Conservation (phyloP, 306 rosid species). For the Quercus bicolor region DNA sequence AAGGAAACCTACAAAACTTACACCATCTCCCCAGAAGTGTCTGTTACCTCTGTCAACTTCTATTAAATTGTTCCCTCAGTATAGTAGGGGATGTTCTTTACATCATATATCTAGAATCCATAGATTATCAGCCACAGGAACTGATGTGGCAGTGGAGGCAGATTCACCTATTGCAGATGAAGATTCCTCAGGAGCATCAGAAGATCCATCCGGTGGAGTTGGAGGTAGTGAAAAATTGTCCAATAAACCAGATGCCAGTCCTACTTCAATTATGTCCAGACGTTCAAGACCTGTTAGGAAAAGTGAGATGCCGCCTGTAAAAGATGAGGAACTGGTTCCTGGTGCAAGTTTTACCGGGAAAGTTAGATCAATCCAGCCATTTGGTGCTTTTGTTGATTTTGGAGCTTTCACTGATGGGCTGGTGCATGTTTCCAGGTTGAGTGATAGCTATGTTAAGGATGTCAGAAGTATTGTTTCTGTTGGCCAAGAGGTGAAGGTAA, state of each 20-base stretch:
- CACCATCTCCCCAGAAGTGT: slow-evolving; percentile 42
- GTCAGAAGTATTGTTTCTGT: slow-evolving; percentile 79
- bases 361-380: slow-evolving; percentile 90
- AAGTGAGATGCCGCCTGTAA: slow-evolving; percentile 91
- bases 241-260: slow-evolving; percentile 36
- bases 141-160: slow-evolving; percentile 71
- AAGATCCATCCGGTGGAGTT: slow-evolving; percentile 39
- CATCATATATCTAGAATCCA: slow-evolving; percentile 46
- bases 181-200: slow-evolving; percentile 40
- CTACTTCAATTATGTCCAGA: slow-evolving; percentile 39
- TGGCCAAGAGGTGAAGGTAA: slow-evolving; percentile 98
- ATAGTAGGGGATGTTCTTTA: slow-evolving; percentile 35
- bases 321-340: slow-evolving; percentile 71
- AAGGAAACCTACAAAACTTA: slow-evolving; percentile 41
- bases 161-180: slow-evolving; percentile 48
- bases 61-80: slow-evolving; percentile 45
- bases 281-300: slow-evolving; percentile 64
- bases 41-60: slow-evolving; percentile 54
- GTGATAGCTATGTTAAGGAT: slow-evolving; percentile 84
- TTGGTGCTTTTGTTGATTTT: slow-evolving; percentile 93
- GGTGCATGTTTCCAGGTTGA: slow-evolving; percentile 87
- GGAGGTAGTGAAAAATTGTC: slow-evolving; percentile 36
- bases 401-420: slow-evolving; percentile 99
- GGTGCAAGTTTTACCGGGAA: slow-evolving; percentile 92
- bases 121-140: slow-evolving; percentile 59